A percentile compares a stretch with the other conserved stretches of the same genome.
Conservation (phyloP, 768 basidiomycete species). For the Amylocystis lapponica region DNA sequence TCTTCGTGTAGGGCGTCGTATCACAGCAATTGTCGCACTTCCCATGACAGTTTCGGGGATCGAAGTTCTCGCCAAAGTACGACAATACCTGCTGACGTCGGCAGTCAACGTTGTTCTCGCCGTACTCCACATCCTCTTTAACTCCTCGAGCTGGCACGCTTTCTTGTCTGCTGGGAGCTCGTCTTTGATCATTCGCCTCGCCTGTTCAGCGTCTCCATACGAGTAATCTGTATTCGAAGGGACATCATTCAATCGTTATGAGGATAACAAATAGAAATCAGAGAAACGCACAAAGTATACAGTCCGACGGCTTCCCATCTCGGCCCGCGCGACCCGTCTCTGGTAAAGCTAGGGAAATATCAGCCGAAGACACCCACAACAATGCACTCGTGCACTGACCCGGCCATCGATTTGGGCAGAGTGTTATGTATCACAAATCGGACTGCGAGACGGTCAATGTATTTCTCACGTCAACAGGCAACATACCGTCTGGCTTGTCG, state of each 20-base stretch:
- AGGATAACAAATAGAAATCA: not conserved
- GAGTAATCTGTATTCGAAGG: conserved; percentile 48
- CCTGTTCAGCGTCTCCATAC: conserved; percentile 50
- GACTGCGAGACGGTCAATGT: conserved; percentile 39
- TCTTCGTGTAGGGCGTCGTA: conserved; percentile 27
- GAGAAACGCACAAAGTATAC: conserved; percentile 69
- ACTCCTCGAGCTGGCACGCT: too few relatives aligned
- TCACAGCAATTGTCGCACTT: conserved; percentile 83
- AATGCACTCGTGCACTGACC: conserved; percentile 38
- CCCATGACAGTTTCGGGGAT: conserved; percentile 53
- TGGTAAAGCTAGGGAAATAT: conserved; percentile 89
- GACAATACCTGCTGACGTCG: conserved; percentile 81
- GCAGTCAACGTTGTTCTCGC: conserved; percentile 76
- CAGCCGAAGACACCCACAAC: conserved; percentile 5
- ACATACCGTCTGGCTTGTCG: conserved; percentile 72
- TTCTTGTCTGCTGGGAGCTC: too few relatives aligned
- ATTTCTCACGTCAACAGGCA: not conserved
- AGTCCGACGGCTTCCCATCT: conserved; percentile 79
- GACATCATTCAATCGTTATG: not conserved
- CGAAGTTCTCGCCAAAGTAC: conserved; percentile 86
- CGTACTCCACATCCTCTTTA: conserved; percentile 76
- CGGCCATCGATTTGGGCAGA: conserved; percentile 79
- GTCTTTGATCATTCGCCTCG: not conserved
- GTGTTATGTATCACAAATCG: conserved; percentile 89
- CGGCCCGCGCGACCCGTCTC: conserved; percentile 97